Evolutionary conservation across 2,329 filamentous ascomycete genomes (phyloP), one percentile per base, ranked within the genome.

Genomic region (Dactylellina haptotyla): DNA sequence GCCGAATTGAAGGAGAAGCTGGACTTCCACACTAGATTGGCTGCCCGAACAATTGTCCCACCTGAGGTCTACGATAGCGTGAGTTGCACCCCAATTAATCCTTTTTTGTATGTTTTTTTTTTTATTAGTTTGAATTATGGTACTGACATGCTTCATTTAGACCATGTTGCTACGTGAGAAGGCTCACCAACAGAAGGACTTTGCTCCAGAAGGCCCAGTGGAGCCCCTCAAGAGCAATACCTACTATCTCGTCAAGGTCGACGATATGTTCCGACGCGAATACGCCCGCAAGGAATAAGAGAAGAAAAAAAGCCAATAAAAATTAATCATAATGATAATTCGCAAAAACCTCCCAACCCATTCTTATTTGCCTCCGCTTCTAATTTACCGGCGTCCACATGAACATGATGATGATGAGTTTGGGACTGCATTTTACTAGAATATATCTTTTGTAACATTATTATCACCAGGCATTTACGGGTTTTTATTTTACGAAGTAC

Each of bases 201-300:
- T 87, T 83, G 87, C 84, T 76, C 91, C 91, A 75, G 81, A 85
- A 78, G 91, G 91, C 67, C 87, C 87, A 59, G 79, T 85, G 26
- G 89, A 90, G 48, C 90, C 87, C 77, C 86, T 95, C 66, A 80
- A 81, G 73, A 82, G 86, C 71, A 89, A 88, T 70, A 88, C 88
- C 20, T 95, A 94, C 84, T 95, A 93, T 83, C 85, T 95, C 70
- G 87, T 87, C 79, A 88, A 89, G 81, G 86, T 95, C 51, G 91
- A 95, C 79, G 90, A 92, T 78, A 92, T 92, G 90, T 95, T 91
- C 88, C 89, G 90, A 84, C 87, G 91, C 79, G 86, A 87, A 80
- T 95, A 95, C 82, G 83, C 85, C 65, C 80, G 93, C 83, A 91
- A 93, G 86, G 88, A 86, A 81, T 93, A 87, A 80, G 77, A 50